Percentiles rank a stretch among this genome's conserved stretches.
Evolutionary conservation across 768 basidiomycete species (phyloP).

Genomic region (Pleurotus tuoliensis): DNA sequence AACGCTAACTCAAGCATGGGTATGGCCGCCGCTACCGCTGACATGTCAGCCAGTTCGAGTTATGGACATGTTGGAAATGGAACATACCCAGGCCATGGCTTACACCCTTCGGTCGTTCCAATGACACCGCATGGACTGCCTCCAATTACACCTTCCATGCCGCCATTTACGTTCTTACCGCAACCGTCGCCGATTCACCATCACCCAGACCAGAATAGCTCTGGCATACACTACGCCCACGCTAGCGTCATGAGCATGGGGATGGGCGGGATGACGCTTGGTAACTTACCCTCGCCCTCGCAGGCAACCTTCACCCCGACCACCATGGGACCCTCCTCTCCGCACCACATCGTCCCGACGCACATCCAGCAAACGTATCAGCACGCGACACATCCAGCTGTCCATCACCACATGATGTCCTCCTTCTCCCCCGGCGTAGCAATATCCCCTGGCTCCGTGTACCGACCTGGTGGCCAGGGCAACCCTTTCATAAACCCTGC

Average conservation of each 20-base stretch:
- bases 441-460: constrained; percentile 75
- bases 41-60: background rate
- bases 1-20: constrained; percentile 8
- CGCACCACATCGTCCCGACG: constrained; percentile 9
- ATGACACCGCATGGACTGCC: constrained; percentile 81
- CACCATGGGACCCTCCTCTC: constrained; percentile 2
- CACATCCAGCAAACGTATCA: constrained; percentile 9
- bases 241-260: constrained; percentile 3
- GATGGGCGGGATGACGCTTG: constrained; percentile 2
- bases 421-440: constrained; percentile 69
- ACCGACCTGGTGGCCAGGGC: constrained; percentile 41
- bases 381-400: constrained; percentile 12
- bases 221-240: background rate
- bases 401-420: constrained; percentile 8
- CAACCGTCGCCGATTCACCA: constrained; percentile 25
- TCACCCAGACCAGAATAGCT: background rate
- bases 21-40: constrained; percentile 15
- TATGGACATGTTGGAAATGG: background rate
- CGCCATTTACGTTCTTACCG: constrained; percentile 82
- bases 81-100: constrained; percentile 6
- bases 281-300: background rate
- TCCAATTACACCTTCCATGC: constrained; percentile 97
- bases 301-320: constrained; percentile 3
- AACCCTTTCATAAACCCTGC: constrained; percentile 43
- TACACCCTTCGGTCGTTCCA: constrained; percentile 29